A percentile compares a stretch with the other conserved stretches of the same genome.
Conservation (phyloP, 139 green algal species). For the Micractinium sp. region DNA sequence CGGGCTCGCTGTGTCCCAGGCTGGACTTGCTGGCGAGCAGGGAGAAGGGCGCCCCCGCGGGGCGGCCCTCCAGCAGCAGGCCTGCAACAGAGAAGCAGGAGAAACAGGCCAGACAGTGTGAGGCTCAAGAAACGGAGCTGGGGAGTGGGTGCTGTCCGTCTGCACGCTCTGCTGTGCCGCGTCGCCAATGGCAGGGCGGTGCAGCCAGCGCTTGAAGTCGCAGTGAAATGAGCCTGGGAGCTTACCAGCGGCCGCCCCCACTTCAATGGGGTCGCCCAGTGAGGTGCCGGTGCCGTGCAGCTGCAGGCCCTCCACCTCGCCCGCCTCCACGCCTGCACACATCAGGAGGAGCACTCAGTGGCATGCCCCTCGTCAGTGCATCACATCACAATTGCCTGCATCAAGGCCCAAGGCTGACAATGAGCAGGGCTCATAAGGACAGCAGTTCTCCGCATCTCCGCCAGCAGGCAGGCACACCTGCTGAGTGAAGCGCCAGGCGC, state of each 20-base stretch:
- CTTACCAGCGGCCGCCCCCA: constrained; percentile 56
- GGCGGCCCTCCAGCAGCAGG: constrained; percentile 33
- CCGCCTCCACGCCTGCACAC: constrained; percentile 15
- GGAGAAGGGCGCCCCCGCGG: constrained; percentile 36
- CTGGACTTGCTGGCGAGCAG: constrained; percentile 77
- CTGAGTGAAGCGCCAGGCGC: constrained; percentile 58
- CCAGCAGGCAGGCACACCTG: neutral
- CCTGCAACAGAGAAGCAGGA: neutral
- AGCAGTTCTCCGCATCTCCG: no score
- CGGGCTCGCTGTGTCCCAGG: constrained; percentile 88
- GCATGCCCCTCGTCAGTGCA: no score
- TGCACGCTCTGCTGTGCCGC: no score
- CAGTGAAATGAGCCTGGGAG: neutral
- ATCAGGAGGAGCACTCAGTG: neutral
- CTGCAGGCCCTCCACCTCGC: constrained; percentile 42
- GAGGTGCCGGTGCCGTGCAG: constrained; percentile 72
- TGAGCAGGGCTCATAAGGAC: no score
- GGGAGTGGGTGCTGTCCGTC: no score
- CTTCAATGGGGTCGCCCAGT: constrained; percentile 89
- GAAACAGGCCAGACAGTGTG: neutral
- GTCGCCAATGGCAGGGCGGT: no score
- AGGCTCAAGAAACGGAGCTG: no score
- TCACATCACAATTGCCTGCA: no score
- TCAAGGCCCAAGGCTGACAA: no score
- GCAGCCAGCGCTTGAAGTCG: no score